Percentiles rank a stretch among this genome's conserved stretches.
These are phyloP conservation scores for Coriolopsis trogii DNA, from an alignment of 1,284 basidiomycete species.

Conservation along the genomic window DNA sequence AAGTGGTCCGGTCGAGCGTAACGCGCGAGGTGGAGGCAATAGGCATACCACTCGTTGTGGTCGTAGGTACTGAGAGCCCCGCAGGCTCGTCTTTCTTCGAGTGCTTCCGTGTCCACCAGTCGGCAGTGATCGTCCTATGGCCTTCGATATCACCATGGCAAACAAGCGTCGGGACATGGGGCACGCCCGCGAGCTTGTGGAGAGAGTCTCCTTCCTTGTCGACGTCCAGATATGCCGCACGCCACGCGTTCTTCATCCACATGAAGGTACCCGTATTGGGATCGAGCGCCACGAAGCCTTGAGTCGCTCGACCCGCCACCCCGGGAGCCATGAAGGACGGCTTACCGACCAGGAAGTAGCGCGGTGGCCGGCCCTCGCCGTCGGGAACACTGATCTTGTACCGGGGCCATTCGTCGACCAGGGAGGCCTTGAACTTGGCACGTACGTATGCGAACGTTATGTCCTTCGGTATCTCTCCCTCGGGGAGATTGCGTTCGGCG, in stretches of 20 bases:
- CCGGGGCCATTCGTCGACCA: constrained; percentile 6
- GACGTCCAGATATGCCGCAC: constrained; percentile 6
- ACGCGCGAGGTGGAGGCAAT: too few species aligned
- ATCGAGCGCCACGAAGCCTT: constrained; percentile 15
- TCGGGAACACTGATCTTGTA: constrained; percentile 8
- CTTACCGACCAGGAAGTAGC: constrained; percentile 9
- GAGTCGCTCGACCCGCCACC: constrained; percentile 13
- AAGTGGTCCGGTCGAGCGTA: too few species aligned
- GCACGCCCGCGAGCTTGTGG: neutral
- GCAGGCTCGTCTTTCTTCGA: neutral
- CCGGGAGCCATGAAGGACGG: constrained; percentile 6
- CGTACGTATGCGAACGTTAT: constrained; percentile 14
- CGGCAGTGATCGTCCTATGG: constrained; percentile 4
- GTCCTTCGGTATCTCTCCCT: neutral
- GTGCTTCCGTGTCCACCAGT: neutral
- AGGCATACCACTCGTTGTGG: too few species aligned
- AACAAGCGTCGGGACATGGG: constrained; percentile 10
- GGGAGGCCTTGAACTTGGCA: neutral
- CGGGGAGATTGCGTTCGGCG: neutral
- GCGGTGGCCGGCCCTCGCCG: neutral
- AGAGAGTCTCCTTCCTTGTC: constrained; percentile 12
- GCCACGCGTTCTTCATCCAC: constrained; percentile 21
- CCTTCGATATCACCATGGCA: constrained; percentile 17
- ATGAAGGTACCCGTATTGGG: constrained; percentile 3
- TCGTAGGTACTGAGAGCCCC: too few species aligned